These are phyloP conservation scores for Carex myosuroides DNA, from an alignment of 176 grass and related monocot genomes.

Conservation along the genomic window DNA sequence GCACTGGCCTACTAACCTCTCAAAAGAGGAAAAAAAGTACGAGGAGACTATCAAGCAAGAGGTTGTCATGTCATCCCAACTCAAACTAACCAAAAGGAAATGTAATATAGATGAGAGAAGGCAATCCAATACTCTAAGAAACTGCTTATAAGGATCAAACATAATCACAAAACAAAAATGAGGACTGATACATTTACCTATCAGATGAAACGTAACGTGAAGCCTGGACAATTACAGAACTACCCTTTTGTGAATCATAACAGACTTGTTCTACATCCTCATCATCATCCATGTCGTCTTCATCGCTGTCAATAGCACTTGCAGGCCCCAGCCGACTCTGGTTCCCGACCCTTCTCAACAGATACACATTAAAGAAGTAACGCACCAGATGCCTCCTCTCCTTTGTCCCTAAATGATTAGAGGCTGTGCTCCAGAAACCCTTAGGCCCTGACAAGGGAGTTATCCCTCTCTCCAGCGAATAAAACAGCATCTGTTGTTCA, in stretches of 20 bases:
- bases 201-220: constrained; percentile 25
- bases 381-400: constrained; percentile 43
- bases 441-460: constrained; percentile 45
- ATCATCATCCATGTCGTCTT: constrained; percentile 61
- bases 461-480: constrained; percentile 47
- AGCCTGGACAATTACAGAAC: not conserved
- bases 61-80: not conserved
- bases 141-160: not conserved
- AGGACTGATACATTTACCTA: not conserved
- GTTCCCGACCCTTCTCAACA: constrained; percentile 60
- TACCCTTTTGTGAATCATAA: constrained; percentile 18
- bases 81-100: not conserved
- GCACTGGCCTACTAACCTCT: not conserved
- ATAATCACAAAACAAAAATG: not conserved
- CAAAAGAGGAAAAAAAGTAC: not conserved
- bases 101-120: not conserved
- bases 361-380: constrained; percentile 91
- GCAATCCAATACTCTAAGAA: not conserved
- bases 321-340: constrained; percentile 50
- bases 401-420: constrained; percentile 50
- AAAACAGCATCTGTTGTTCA: constrained; percentile 54
- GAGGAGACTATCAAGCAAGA: not conserved
- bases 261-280: constrained; percentile 28
- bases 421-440: constrained; percentile 51
- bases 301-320: constrained; percentile 64